phyloP scores from a whole-genome alignment of 2,329 filamentous ascomycete species.

The Phaeosphaeriaceae sp. region DNA sequence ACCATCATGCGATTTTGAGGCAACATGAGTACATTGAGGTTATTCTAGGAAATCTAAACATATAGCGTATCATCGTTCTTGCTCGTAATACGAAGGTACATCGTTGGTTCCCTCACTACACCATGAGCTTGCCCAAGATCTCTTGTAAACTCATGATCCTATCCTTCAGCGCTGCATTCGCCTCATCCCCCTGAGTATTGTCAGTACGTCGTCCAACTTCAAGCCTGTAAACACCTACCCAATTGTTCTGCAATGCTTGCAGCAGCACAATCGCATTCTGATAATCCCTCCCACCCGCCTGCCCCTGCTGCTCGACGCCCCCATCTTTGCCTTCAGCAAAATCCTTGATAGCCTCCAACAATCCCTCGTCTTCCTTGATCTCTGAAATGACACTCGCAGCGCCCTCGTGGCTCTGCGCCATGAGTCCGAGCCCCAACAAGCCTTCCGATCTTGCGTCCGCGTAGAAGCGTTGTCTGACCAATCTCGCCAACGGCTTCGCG shows the following conservation, averaged over 20 bases:
- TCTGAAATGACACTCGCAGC: constrained; percentile 37
- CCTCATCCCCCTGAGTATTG: constrained; percentile 24
- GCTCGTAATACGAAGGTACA: background rate
- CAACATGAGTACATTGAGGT: no score
- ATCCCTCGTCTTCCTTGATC: constrained; percentile 32
- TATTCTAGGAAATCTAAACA: no score
- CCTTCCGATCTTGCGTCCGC: constrained; percentile 46
- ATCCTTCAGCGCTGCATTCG: constrained; percentile 29
- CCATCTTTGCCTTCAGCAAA: constrained; percentile 37
- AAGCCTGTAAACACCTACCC: constrained; percentile 27
- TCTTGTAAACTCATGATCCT: constrained; percentile 30
- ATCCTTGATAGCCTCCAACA: constrained; percentile 44
- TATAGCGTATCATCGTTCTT: no score
- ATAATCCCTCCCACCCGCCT: constrained; percentile 37
- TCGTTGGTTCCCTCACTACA: constrained; percentile 8
- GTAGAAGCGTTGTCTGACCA: constrained; percentile 45
- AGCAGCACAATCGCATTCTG: constrained; percentile 47
- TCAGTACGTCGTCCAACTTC: constrained; percentile 14
- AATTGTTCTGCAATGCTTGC: constrained; percentile 42
- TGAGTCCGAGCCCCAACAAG: constrained; percentile 42
- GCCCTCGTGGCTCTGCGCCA: constrained; percentile 40
- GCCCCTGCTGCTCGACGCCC: constrained; percentile 26
- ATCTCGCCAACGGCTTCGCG: constrained; percentile 39
- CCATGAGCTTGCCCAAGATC: constrained; percentile 29
- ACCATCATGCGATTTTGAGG: no score